Evolutionary conservation across 768 basidiomycete species (phyloP).

Genomic region (Antrodiella citrinella): DNA sequence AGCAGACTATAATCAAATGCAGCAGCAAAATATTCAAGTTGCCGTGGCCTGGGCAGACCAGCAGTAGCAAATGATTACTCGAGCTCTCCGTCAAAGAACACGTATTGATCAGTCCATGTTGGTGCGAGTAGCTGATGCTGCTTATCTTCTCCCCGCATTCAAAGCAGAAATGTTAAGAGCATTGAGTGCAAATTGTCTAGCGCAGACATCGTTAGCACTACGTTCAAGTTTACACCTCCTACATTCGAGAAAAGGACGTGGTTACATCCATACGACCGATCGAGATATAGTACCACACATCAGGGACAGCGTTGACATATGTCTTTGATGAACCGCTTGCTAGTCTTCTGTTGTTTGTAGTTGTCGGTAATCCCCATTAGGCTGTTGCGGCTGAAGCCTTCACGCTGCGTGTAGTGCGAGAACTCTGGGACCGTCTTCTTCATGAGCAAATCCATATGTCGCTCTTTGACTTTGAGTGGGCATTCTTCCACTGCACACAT

Average conservation of each 20-base stretch:
- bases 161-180: conserved; percentile 75
- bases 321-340: conserved; percentile 60
- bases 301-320: conserved; percentile 70
- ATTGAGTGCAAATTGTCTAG: conserved; percentile 73
- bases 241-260: conserved; percentile 31
- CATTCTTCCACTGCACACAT: conserved; percentile 43
- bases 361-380: too few relatives aligned
- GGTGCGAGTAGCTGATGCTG: not conserved
- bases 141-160: conserved; percentile 55
- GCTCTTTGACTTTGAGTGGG: conserved; percentile 51
- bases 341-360: conserved; percentile 59
- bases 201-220: not conserved
- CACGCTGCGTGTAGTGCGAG: too few relatives aligned
- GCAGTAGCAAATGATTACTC: too few relatives aligned
- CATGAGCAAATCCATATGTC: conserved; percentile 42
- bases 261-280: conserved; percentile 81
- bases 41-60: too few relatives aligned
- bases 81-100: too few relatives aligned
- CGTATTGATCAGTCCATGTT: too few relatives aligned
- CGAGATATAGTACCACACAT: conserved; percentile 61
- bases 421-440: too few relatives aligned
- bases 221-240: not conserved
- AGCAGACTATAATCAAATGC: too few relatives aligned
- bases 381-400: too few relatives aligned
- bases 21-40: too few relatives aligned